A percentile compares a stretch with the other conserved stretches of the same genome.
phyloP scores from a whole-genome alignment of 495 filamentous ascomycete genomes.

The Durotheca rogersii region DNA sequence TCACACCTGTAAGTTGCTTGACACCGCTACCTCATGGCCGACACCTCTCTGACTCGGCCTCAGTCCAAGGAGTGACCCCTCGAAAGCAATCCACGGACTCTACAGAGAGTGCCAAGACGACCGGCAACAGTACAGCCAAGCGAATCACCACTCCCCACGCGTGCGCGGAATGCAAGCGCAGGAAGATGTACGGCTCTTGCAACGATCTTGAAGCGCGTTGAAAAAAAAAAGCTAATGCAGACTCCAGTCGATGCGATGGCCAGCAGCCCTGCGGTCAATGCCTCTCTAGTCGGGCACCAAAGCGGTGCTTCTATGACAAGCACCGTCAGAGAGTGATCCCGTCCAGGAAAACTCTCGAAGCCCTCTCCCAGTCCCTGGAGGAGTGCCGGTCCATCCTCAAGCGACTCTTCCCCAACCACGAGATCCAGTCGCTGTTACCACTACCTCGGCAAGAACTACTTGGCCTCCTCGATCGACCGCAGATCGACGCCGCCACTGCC shows the following conservation, averaged over 20 bases:
- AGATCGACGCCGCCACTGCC: slow-evolving; percentile 41
- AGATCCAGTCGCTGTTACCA: slow-evolving; percentile 51
- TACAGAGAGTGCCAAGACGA: slow-evolving; percentile 47
- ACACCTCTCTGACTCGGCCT: slow-evolving; percentile 16
- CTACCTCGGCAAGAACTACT: slow-evolving; percentile 55
- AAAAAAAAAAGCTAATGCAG: slow-evolving; percentile 28
- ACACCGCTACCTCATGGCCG: neutral
- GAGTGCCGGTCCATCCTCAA: slow-evolving; percentile 59
- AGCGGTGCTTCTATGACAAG: slow-evolving; percentile 61
- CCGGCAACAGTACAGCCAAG: slow-evolving; percentile 37
- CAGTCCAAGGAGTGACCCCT: slow-evolving; percentile 51
- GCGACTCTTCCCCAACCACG: slow-evolving; percentile 54
- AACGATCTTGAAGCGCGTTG: neutral
- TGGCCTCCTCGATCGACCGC: slow-evolving; percentile 48
- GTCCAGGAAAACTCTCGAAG: slow-evolving; percentile 59
- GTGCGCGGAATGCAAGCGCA: slow-evolving; percentile 60
- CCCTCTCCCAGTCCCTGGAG: slow-evolving; percentile 57
- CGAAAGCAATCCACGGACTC: slow-evolving; percentile 49
- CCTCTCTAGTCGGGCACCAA: slow-evolving; percentile 56
- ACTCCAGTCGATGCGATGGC: slow-evolving; percentile 53
- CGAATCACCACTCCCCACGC: slow-evolving; percentile 58
- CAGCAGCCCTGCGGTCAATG: slow-evolving; percentile 61
- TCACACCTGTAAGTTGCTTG: slow-evolving; percentile 46
- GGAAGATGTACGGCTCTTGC: slow-evolving; percentile 52
- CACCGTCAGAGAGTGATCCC: slow-evolving; percentile 60